A percentile compares a stretch with the other conserved stretches of the same genome.
phyloP scores from a whole-genome alignment of 495 filamentous ascomycete species.

The Bombardia bombarda region DNA sequence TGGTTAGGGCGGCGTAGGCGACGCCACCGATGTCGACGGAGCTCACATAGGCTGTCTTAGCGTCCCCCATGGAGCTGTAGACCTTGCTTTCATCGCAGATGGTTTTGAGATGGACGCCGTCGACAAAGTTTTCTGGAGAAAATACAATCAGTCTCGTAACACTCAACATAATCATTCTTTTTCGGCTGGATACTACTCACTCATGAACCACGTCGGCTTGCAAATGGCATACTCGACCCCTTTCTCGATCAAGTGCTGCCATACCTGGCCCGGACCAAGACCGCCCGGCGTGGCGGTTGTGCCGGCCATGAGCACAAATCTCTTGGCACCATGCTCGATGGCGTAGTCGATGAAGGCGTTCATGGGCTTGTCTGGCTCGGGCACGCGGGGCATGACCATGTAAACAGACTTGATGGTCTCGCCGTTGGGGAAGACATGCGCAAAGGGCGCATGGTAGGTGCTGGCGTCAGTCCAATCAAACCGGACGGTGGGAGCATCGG shows the following conservation, averaged over 20 bases:
- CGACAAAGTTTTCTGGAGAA: neutral
- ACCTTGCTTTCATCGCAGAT: neutral
- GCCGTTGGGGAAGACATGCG: neutral
- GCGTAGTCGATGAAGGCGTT: slow-evolving; percentile 3
- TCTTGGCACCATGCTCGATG: neutral
- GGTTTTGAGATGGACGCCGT: neutral
- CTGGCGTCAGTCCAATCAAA: neutral
- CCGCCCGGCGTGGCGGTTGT: neutral
- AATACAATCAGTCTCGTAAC: neutral
- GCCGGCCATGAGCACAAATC: slow-evolving; percentile 2
- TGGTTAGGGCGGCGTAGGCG: neutral
- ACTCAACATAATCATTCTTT: no score
- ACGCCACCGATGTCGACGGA: neutral
- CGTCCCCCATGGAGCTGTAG: neutral
- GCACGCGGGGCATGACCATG: neutral
- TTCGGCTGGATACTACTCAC: no score
- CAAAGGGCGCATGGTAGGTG: neutral
- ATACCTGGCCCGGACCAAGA: neutral
- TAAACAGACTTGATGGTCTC: slow-evolving; percentile 1
- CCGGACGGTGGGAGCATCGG: neutral
- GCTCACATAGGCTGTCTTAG: neutral
- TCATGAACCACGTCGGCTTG: slow-evolving; percentile 1
- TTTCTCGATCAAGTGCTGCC: slow-evolving; percentile 1
- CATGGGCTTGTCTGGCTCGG: neutral
- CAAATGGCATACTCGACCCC: slow-evolving; percentile 4